A percentile compares a stretch with the other conserved stretches of the same genome.
These are phyloP conservation scores for Arthromyces matolae DNA, from an alignment of 768 basidiomycete genomes.

Conservation along the genomic window DNA sequence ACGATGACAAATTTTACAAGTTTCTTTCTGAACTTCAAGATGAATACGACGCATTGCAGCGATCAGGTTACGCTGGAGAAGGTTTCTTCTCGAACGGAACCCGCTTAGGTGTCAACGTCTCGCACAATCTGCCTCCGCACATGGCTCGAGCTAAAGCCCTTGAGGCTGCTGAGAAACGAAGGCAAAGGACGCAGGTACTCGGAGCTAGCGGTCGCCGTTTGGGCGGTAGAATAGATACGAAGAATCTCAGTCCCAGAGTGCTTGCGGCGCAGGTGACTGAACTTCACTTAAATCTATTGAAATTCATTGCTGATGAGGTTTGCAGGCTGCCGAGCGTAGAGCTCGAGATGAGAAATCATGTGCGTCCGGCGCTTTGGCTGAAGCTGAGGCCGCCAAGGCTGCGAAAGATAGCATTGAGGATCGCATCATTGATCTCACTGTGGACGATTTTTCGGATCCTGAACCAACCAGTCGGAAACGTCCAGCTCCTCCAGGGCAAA, in stretches of 20 bases:
- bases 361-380: constrained; percentile 52
- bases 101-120: constrained; percentile 61
- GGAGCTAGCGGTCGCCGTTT: constrained; percentile 58
- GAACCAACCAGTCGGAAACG: constrained; percentile 32
- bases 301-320: neutral
- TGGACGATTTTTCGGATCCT: constrained; percentile 32
- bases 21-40: constrained; percentile 71
- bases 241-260: constrained; percentile 59
- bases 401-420: constrained; percentile 60
- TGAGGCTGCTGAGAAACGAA: constrained; percentile 77
- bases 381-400: constrained; percentile 66
- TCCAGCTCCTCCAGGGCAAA: constrained; percentile 21
- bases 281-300: neutral
- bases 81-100: constrained; percentile 82
- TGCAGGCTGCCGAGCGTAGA: constrained; percentile 84
- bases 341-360: constrained; percentile 72
- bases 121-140: constrained; percentile 65
- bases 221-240: constrained; percentile 38
- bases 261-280: constrained; percentile 59
- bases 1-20: constrained; percentile 82
- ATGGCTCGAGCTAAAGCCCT: constrained; percentile 65
- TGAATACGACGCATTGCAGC: constrained; percentile 77
- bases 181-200: constrained; percentile 39
- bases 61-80: constrained; percentile 85
- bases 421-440: constrained; percentile 59